phyloP scores from a whole-genome alignment of 2,329 filamentous ascomycete species.

The Pseudogymnoascus destructans region DNA sequence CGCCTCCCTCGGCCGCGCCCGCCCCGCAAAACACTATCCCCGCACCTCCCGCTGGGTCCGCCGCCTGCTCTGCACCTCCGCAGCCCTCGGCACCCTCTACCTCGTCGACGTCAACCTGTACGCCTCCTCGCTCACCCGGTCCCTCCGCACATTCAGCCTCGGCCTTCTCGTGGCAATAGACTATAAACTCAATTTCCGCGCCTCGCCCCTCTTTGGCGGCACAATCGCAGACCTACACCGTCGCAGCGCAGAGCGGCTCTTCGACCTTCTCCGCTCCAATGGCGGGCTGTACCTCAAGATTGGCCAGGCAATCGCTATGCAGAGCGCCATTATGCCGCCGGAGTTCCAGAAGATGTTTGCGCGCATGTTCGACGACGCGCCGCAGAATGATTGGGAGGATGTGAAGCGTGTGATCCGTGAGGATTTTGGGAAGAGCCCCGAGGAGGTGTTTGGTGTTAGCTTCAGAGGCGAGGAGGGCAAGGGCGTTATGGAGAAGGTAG shows the following conservation, averaged over 20 bases:
- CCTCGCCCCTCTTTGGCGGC: conserved; percentile 59
- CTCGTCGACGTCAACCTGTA: conserved; percentile 61
- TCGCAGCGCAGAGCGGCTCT: conserved; percentile 73
- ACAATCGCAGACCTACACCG: conserved; percentile 66
- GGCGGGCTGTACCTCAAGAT: conserved; percentile 95
- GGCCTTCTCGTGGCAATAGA: conserved; percentile 75
- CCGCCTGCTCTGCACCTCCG: conserved; percentile 50
- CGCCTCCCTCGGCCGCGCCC: conserved; percentile 60
- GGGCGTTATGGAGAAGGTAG: conserved; percentile 58
- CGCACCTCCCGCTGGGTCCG: conserved; percentile 65
- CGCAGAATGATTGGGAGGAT: conserved; percentile 78
- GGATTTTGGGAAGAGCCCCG: conserved; percentile 72
- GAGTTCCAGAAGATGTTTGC: conserved; percentile 96
- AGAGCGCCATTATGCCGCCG: conserved; percentile 81
- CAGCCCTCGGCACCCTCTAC: conserved; percentile 49
- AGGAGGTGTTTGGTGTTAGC: conserved; percentile 86
- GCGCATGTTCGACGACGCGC: conserved; percentile 94
- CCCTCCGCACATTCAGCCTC: conserved; percentile 65
- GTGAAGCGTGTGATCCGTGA: conserved; percentile 74
- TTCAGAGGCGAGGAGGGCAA: conserved; percentile 53
- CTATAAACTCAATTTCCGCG: conserved; percentile 93
- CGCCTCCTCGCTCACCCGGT: conserved; percentile 65
- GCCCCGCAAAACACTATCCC: conserved; percentile 56
- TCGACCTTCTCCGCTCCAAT: conserved; percentile 69
- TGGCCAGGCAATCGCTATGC: conserved; percentile 96